Evolutionary conservation across 1,139 yeast species (phyloP).

Genomic region (Kazachstania sp.): DNA sequence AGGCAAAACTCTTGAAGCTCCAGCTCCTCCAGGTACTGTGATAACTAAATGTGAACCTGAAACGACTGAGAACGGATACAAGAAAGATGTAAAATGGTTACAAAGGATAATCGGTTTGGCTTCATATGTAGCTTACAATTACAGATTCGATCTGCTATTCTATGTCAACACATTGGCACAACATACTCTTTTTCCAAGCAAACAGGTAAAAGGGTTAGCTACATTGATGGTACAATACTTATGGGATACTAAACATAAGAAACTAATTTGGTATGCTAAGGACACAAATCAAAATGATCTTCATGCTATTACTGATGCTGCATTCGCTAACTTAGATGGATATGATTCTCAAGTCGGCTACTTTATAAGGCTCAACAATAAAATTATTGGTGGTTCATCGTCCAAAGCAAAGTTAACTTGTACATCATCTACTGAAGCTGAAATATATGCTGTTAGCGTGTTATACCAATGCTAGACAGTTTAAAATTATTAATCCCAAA

Average conservation of each 20-base stretch:
- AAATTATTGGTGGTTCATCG: slow-evolving; percentile 5
- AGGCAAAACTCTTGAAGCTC: slow-evolving; percentile 1
- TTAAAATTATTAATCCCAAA: not conserved
- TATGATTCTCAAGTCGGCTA: slow-evolving; percentile 5
- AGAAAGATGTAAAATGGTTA: slow-evolving; percentile 6
- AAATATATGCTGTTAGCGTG: slow-evolving; percentile 4
- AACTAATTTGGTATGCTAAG: slow-evolving; percentile 1
- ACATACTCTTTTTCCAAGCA: slow-evolving; percentile 4
- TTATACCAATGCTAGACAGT: not conserved
- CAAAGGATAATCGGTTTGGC: slow-evolving; percentile 6
- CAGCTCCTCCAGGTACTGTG: slow-evolving; percentile 5
- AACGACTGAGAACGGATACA: slow-evolving; percentile 1
- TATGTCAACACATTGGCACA: slow-evolving; percentile 8
- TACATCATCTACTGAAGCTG: slow-evolving; percentile 7
- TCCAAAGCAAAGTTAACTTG: slow-evolving; percentile 3
- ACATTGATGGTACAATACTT: not conserved
- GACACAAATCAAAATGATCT: not conserved
- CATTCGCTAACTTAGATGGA: slow-evolving; percentile 1
- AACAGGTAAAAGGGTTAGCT: slow-evolving; percentile 1
- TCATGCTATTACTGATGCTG: slow-evolving; percentile 3
- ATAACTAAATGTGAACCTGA: slow-evolving; percentile 1
- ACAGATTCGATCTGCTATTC: slow-evolving; percentile 4
- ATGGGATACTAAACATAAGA: slow-evolving; percentile 4
- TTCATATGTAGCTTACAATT: slow-evolving; percentile 8
- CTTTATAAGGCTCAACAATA: slow-evolving; percentile 1